Evolutionary conservation across 768 basidiomycete genomes (phyloP), one percentile per base, ranked within the genome.

Genomic region (Leccinum fibrillosum): DNA sequence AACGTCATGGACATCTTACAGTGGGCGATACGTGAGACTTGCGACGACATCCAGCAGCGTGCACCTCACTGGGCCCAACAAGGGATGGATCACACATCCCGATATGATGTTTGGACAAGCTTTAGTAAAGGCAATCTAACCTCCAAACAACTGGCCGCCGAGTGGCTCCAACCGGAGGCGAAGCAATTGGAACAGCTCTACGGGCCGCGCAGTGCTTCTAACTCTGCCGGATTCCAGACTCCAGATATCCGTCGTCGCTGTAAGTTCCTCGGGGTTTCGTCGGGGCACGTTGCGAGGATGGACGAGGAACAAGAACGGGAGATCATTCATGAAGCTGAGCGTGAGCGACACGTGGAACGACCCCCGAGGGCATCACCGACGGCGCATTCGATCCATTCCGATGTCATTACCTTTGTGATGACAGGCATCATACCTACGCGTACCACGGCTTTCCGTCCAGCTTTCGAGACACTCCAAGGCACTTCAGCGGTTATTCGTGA

Each of bases 251-350:
- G 26, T 13, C 47, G 39, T 12, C 63, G 44, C 35, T 71, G 69
- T 10, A 19, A 2, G 2, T 39, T 56, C 7, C 69, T 69, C 32
- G 69, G 67, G 1, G 19, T 69, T 28, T 30, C 35, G 11, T 55
- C 59, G 4, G 42, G 58, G 0, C 62, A 60, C 1, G 63, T 69
- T 39, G 60, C 57, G 28, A 62, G 55, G 35, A 64, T 78, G 64
- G 76, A 76, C 28, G 80, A 82, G 61, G 82, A 82, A 58, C 81
- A 82, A 57, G 82, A 83, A 54, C 68, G 81, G 25, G 80, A 83
- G 56, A 67, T 83, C 8, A 59, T 64, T 3, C 78, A 78, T 23
- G 81, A 83, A 62, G 67, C 73, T 4, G 79, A 81, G 60, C 66
- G 62, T 6, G 80, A 82, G 57, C 67, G 64, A 10, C 70, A 80